phyloP scores from a whole-genome alignment of 2,329 filamentous ascomycete genomes.

The Coniochaeta pulveracea region DNA sequence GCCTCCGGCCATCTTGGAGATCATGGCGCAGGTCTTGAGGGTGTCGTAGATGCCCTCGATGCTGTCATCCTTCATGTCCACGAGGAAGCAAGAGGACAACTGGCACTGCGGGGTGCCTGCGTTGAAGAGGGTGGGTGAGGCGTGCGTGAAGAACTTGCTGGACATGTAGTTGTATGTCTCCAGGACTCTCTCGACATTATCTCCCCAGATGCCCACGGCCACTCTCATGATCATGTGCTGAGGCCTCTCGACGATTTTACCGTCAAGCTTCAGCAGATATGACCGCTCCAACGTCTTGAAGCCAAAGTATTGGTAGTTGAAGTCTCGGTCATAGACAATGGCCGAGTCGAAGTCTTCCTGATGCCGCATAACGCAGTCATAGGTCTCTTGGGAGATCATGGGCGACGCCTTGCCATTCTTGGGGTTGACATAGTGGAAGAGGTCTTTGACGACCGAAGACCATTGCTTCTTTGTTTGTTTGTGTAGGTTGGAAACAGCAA shows the following conservation, averaged over 20 bases:
- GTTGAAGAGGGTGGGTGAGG: constrained; percentile 95
- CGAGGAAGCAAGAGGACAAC: constrained; percentile 94
- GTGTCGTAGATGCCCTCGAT: constrained; percentile 99
- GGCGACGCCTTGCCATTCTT: constrained; percentile 75
- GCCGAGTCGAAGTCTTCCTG: constrained; percentile 96
- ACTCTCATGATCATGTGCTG: constrained; percentile 99
- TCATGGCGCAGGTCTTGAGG: constrained; percentile 98
- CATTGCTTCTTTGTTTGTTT: constrained; percentile 99
- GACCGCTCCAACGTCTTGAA: constrained; percentile 99
- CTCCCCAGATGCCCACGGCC: constrained; percentile 89
- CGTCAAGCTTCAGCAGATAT: constrained; percentile 89
- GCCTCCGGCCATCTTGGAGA: constrained; percentile 97
- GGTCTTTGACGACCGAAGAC: constrained; percentile 85
- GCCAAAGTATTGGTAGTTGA: constrained; percentile 99
- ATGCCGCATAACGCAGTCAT: constrained; percentile 90
- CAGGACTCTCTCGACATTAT: constrained; percentile 85
- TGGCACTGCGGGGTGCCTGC: constrained; percentile 91
- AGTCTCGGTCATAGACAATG: constrained; percentile 97
- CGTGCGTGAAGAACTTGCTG: constrained; percentile 96
- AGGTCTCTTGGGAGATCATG: constrained; percentile 89
- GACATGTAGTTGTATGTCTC: constrained; percentile 99
- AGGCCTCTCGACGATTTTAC: constrained; percentile 91
- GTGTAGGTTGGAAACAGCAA: constrained; percentile 98
- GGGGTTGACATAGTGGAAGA: constrained; percentile 94
- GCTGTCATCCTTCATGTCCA: constrained; percentile 99